Base-by-base conservation (phyloP, 2,329 filamentous ascomycete genomes). In the Diplodia scrobiculata region DNA sequence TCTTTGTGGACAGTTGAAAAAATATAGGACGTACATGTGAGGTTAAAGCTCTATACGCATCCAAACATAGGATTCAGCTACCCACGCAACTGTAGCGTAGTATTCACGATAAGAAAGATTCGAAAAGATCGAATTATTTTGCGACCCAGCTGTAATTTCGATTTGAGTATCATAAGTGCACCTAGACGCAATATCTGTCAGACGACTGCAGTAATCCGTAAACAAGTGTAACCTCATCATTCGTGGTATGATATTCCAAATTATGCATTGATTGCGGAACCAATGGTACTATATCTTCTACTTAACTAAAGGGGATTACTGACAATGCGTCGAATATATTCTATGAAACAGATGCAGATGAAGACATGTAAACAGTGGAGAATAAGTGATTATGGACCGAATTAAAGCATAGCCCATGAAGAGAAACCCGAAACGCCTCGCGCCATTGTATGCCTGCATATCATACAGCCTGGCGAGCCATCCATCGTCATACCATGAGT, bases 381-480 rank as follows among this genome's bases (percentile, higher is more conserved):
- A 52, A 10, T 34, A 36, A 54, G 51, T 25, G 2, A 50, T 50
- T 62, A 62, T 13, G 45, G 19, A 50, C 48, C 13, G 19, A 62
- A 62, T 10, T 62, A 62, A 34, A n/a, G 25, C 45, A 29, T 48
- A 25, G 7, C 58, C 58, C 27, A 47, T 1, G n/a, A 25, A 34
- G 48, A 29, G 19, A 19, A 47, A 53, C 19, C 58, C 10, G 13
- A 62, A 62, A 62, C 58, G 58, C 58, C 58, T 50, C 29, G 55
- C 55, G 36, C 55, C 55, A 21, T 60, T 45, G 58, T 62, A 62
- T 62, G 58, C 58, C 25, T 62, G 38, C 54, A 21, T 62, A 34
- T 29, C 48, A 62, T 62, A 62, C 58, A 62, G 41, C 58, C 14
- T 36, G 14, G 14, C 10, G 27, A 48, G 41, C 38, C 29, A 21